Base-by-base conservation (phyloP, 345 rosid genomes). In the Hibiscus trionum region DNA sequence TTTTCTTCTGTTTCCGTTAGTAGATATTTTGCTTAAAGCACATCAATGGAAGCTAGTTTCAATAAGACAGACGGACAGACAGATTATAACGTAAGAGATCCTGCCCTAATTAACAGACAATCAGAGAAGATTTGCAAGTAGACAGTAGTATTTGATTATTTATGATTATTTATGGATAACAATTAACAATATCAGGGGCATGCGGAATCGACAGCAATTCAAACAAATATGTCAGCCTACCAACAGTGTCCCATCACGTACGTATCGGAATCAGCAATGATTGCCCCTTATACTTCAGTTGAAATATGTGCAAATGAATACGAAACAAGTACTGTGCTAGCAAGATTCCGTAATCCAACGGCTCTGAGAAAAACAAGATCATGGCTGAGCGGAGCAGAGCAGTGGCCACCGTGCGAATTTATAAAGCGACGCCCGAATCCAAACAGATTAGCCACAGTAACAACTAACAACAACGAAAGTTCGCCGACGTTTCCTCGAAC, bases 401-500 rank as follows among this genome's bases (percentile, higher is more conserved):
- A 4, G 62, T 4, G 33, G 24, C 11, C 26, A 62, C 12, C 47
- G 47, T n/a, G 12, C 26, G 55, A 44, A 24, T 68, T 16, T 4
- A 10, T 55, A 17, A 17, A 17, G 0, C 7, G 57, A 52, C 21
- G n/a, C 10, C 17, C 31, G 46, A 62, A 21, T 62, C 24, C 46
- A 64, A 39, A 64, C 69, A 42, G 52, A 35, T 35, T 37, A 9
- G 47, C 26, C 7, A 12, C 67, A 37, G 67, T 42, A 56, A 74
- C 72, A 44, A 72, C 72, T 83, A 77, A 82, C 21, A 56, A 74
- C 72, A 44, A 72, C 72, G 85, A 77, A 82, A 79, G 73, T 75
- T 82, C 85, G 72, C 70, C 68, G 85, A 71, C 69, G 61, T 72
- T 82, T 82, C 85, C 75, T 8, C 27, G 82, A 77, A 82, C 33